phyloP scores from a whole-genome alignment of 306 rosid genomes.

The Ziziphus jujuba region DNA sequence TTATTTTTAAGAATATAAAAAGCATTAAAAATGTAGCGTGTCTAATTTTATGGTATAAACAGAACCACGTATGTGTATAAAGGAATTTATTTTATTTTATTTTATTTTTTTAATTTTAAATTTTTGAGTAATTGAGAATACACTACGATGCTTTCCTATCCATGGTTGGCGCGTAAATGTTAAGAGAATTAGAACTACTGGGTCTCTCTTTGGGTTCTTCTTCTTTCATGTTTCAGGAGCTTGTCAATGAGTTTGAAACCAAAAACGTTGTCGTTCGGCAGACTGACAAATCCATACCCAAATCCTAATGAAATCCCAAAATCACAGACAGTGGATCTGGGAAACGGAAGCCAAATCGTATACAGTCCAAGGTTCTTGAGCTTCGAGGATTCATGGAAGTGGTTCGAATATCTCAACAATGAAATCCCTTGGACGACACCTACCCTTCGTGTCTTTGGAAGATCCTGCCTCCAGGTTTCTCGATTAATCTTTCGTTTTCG shows the following conservation, averaged over 20 bases:
- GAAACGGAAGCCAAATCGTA: slow-evolving; percentile 75
- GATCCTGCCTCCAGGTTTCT: slow-evolving; percentile 66
- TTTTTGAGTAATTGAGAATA: too few species aligned
- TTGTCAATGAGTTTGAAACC: slow-evolving; percentile 50
- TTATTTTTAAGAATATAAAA: too few species aligned
- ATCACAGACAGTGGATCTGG: slow-evolving; percentile 56
- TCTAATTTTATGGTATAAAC: too few species aligned
- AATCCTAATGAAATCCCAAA: slow-evolving; percentile 26
- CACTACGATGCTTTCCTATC: too few species aligned
- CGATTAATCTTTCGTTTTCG: not conserved
- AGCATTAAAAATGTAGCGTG: too few species aligned
- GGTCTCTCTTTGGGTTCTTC: too few species aligned
- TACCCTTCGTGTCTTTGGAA: slow-evolving; percentile 79
- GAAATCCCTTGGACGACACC: slow-evolving; percentile 87
- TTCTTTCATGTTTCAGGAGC: not conserved
- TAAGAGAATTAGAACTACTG: too few species aligned
- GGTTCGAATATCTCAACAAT: slow-evolving; percentile 66
- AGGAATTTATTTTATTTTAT: too few species aligned
- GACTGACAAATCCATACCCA: slow-evolving; percentile 23
- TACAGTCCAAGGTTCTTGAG: slow-evolving; percentile 50
- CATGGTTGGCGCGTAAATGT: too few species aligned
- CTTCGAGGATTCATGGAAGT: slow-evolving; percentile 66
- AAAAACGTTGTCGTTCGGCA: slow-evolving; percentile 30
- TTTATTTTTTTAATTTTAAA: too few species aligned
- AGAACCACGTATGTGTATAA: too few species aligned